These are phyloP conservation scores for Suhomyces pyralidae DNA, from an alignment of 805 yeast species.

Conservation along the genomic window DNA sequence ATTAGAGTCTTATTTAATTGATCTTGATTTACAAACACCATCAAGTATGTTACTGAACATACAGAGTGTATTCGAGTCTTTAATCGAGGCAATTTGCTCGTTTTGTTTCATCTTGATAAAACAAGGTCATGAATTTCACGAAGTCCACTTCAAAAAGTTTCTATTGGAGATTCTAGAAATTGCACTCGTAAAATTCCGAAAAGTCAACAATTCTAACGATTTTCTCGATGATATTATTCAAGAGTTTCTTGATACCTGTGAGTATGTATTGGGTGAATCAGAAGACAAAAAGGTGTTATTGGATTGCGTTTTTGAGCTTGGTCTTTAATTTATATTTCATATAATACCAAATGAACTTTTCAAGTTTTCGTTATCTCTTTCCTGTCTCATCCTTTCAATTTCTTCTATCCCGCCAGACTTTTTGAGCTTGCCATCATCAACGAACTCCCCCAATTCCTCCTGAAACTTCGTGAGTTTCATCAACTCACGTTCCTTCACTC, in stretches of 20 bases:
- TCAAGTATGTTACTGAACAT: constrained; percentile 13
- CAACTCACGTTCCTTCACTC: constrained; percentile 66
- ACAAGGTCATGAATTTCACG: background rate
- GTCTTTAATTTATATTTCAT: constrained; percentile 8
- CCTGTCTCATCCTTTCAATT: constrained; percentile 63
- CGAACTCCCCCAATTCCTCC: constrained; percentile 83
- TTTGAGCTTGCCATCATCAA: constrained; percentile 70
- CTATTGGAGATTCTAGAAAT: constrained; percentile 11
- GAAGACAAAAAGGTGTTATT: background rate
- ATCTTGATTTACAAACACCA: constrained; percentile 12
- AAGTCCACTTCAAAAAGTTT: constrained; percentile 9
- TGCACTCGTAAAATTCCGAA: constrained; percentile 11
- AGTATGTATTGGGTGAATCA: background rate
- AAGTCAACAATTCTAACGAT: constrained; percentile 9
- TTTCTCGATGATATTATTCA: constrained; percentile 6
- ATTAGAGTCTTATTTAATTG: constrained; percentile 18
- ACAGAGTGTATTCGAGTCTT: constrained; percentile 4
- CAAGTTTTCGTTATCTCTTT: constrained; percentile 70
- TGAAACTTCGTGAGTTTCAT: constrained; percentile 63
- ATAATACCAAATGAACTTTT: constrained; percentile 41
- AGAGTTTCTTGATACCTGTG: constrained; percentile 6
- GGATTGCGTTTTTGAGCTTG: constrained; percentile 5
- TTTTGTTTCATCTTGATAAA: background rate
- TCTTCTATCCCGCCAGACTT: constrained; percentile 90
- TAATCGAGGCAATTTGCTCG: constrained; percentile 4